Evolutionary conservation across 257 asterid species (phyloP), one percentile per base, ranked within the genome.

Genomic region (Oldenlandia corymbosa): DNA sequence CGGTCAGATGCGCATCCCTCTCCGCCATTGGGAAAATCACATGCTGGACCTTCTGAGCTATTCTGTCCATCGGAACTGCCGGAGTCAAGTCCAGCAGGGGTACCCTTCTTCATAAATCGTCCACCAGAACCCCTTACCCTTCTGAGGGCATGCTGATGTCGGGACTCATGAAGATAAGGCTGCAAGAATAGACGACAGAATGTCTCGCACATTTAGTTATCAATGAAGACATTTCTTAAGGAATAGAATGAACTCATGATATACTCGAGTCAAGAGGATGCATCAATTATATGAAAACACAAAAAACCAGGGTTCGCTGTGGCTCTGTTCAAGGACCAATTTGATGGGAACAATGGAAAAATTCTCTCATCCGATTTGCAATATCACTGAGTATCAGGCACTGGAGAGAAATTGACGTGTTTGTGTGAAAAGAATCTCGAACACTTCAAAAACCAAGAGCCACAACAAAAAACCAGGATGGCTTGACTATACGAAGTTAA

Each of bases 111-210:
- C 27, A 88, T 84, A 69, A 91, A 91, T 55, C 98, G 93, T 32
- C 97, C 98, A 3, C 96, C 95, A 4, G 91, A 50, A 34, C 96
- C 87, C 73, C 98, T 80, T 59, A 65, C 83, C 76, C 98, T 81
- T 74, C 90, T 84, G 68, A 91, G 70, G 23, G 98, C 98, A 67
- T 91, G 98, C 77, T 88, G 96, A 75, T 91, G 97, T 28, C 92
- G 81, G n/a, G 97, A 88, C 71, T 88, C 97, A 3, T 88, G 95
- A 55, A 88, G 94, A 70, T 91, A 88, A 23, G 96, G 95, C 96
- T 91, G 86, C 58, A 46, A 42, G 24, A 58, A 32, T 37, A 46
- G 42, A 68, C 13, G 23, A 5, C 5, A 16, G 9, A 31, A 3
- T 5, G 10, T 58, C 34, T 36, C n/a, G 4, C 47, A 34, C 31